Percentiles rank a stretch among this genome's conserved stretches.
phyloP scores from a whole-genome alignment of 2,329 filamentous ascomycete species.

The Lachnellula arida region DNA sequence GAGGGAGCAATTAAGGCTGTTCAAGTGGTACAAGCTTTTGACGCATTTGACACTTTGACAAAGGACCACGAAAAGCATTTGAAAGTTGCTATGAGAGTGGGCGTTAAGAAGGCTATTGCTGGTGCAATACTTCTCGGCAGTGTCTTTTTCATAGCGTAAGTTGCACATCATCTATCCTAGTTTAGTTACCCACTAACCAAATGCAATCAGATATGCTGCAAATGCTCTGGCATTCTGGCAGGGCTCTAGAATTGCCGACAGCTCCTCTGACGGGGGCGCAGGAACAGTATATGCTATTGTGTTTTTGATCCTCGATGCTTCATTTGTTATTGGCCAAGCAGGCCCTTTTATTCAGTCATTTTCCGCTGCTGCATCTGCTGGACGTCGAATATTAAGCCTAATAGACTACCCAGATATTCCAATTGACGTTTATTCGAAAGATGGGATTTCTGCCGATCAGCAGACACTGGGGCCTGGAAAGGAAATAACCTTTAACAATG shows the following conservation, averaged over 20 bases:
- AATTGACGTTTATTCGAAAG: slow-evolving; percentile 34
- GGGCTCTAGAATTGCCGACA: slow-evolving; percentile 43
- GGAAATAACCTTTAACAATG: slow-evolving; percentile 30
- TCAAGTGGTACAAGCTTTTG: slow-evolving; percentile 49
- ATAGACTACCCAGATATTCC: slow-evolving; percentile 36
- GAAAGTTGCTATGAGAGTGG: slow-evolving; percentile 38
- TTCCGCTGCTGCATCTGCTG: slow-evolving; percentile 41
- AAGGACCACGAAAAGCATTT: slow-evolving; percentile 43
- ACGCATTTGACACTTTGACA: slow-evolving; percentile 43
- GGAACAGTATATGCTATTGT: slow-evolving; percentile 51
- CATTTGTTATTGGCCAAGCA: slow-evolving; percentile 22
- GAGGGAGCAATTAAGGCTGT: slow-evolving; percentile 48
- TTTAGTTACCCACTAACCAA: not conserved
- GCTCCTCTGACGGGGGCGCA: slow-evolving; percentile 29
- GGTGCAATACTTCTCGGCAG: slow-evolving; percentile 47
- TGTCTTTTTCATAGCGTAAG: slow-evolving; percentile 55
- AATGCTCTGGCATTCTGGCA: slow-evolving; percentile 58
- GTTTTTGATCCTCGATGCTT: slow-evolving; percentile 49
- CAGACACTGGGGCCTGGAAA: slow-evolving; percentile 18
- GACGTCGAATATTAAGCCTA: slow-evolving; percentile 40
- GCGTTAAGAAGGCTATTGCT: slow-evolving; percentile 45
- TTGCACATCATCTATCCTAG: not conserved
- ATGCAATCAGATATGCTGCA: slow-evolving; percentile 40
- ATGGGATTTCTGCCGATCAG: slow-evolving; percentile 18
- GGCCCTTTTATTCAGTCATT: slow-evolving; percentile 27